Evolutionary conservation across 2,329 filamentous ascomycete species (phyloP), one percentile per base, ranked within the genome.

Genomic region (Aspergillus amoenus): DNA sequence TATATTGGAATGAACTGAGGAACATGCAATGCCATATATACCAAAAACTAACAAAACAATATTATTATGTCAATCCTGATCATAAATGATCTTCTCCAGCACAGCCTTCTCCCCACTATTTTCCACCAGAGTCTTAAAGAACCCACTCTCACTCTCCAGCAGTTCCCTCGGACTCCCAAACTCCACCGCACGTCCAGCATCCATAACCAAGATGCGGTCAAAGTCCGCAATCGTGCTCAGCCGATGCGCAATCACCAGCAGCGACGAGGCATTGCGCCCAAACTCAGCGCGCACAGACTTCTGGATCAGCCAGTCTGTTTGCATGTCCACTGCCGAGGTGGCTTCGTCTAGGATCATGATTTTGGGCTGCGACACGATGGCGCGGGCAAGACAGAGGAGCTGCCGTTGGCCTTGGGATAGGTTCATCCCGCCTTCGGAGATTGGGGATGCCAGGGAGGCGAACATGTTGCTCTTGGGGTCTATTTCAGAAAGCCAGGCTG

Each of bases 291-390:
- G 21, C 6, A 59, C 17, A 13, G 37, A 27, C n/a, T 24, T 12
- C 32, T 59, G 57, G 4, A 59, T 53, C 12, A 37, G 21, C 2
- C 13, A n/a, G 34, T 59, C 57, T 2, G 53, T 49, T 45, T 45
- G 49, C 22, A 50, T 34, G 41, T 59, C 57, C 4, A 59, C 39
- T 1, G 41, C 30, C 13, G 48, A 24, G 2, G 57, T 59, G 3
- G 57, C 57, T 43, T 59, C 57, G 27, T 59, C 57, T n/a, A 53
- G 37, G 15, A 59, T 46, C 18, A 56, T 13, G 13, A 59, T 48
- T 11, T 50, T 51, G 2, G 52, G 45, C 5, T 34, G 21, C 5
- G 42, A 45, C 3, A 59, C 21, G 0, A 56, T 44, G 1, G 57
- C 57, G 3, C 49, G 57, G 0, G 57, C 57, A 13, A 59, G 49